phyloP scores from a whole-genome alignment of 305 asterid species.

The Plantago lanceolata region DNA sequence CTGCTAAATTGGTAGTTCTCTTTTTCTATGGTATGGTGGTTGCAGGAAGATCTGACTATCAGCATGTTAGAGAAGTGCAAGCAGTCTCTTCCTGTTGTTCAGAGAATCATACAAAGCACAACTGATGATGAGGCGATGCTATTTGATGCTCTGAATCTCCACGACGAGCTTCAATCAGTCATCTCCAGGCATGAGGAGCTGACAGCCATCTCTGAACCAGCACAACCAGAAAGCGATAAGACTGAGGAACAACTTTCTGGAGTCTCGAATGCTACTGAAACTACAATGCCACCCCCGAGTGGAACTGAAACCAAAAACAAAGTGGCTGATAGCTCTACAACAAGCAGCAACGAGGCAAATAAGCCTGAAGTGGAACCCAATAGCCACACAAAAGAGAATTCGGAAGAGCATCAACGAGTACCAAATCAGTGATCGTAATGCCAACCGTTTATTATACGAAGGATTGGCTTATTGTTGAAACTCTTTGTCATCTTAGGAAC shows the following conservation, averaged over 20 bases:
- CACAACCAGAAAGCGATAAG: constrained; percentile 27
- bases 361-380: constrained; percentile 19
- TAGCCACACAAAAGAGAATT: constrained; percentile 7
- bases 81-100: constrained; percentile 59
- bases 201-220: constrained; percentile 44
- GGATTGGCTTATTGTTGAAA: constrained; percentile 11
- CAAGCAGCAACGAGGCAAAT: constrained; percentile 24
- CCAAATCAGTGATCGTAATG: neutral
- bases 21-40: neutral
- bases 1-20: neutral
- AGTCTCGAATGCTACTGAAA: constrained; percentile 27
- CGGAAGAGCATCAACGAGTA: constrained; percentile 28
- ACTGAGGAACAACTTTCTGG: constrained; percentile 27
- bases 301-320: constrained; percentile 25
- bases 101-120: constrained; percentile 68
- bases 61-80: constrained; percentile 79
- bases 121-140: constrained; percentile 78
- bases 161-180: constrained; percentile 71
- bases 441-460: neutral
- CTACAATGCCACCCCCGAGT: constrained; percentile 24
- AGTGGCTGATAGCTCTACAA: constrained; percentile 25
- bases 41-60: constrained; percentile 73
- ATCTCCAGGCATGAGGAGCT: constrained; percentile 53
- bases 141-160: constrained; percentile 81
- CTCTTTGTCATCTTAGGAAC: constrained; percentile 20